Evolutionary conservation across 495 filamentous ascomycete genomes (phyloP).

Genomic region (Paragyromitra xinjiangensis): DNA sequence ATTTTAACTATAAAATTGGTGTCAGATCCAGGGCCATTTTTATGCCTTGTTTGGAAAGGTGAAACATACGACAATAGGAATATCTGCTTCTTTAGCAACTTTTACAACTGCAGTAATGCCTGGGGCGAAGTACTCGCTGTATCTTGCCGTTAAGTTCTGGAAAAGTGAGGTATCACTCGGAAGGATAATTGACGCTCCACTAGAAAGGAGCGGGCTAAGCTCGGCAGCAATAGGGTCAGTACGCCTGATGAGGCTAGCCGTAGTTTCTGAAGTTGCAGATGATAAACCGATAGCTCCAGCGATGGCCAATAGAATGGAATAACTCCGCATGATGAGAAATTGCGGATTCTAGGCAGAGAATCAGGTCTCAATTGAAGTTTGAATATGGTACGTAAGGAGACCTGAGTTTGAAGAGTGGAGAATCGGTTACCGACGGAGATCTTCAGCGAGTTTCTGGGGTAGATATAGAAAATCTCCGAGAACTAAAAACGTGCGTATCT

Average conservation of each 20-base stretch:
- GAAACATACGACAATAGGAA: slow-evolving; percentile 62
- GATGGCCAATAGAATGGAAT: not conserved
- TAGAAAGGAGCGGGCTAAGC: slow-evolving; percentile 17
- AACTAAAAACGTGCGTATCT: not conserved
- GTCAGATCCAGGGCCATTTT: not conserved
- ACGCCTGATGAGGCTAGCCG: too few relatives aligned
- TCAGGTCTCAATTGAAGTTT: not conserved
- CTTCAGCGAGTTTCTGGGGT: slow-evolving; percentile 1
- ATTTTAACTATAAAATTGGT: not conserved
- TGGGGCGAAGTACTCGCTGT: slow-evolving; percentile 60
- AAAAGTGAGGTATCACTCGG: slow-evolving; percentile 51
- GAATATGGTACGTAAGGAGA: not conserved
- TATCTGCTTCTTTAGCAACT: slow-evolving; percentile 64
- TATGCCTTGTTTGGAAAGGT: not conserved
- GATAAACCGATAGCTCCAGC: not conserved
- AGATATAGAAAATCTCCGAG: not conserved
- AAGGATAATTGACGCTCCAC: slow-evolving; percentile 13
- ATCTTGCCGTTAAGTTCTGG: slow-evolving; percentile 60
- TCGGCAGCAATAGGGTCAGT: not conserved
- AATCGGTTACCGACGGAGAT: not conserved
- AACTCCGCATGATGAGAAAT: not conserved
- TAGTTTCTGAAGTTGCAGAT: not conserved
- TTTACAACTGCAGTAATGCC: slow-evolving; percentile 63
- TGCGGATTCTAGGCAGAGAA: not conserved
- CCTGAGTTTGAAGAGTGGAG: not conserved